These are phyloP conservation scores for Lecanoromycetidae sp. DNA, from an alignment of 2,329 filamentous ascomycete species.

Conservation along the genomic window DNA sequence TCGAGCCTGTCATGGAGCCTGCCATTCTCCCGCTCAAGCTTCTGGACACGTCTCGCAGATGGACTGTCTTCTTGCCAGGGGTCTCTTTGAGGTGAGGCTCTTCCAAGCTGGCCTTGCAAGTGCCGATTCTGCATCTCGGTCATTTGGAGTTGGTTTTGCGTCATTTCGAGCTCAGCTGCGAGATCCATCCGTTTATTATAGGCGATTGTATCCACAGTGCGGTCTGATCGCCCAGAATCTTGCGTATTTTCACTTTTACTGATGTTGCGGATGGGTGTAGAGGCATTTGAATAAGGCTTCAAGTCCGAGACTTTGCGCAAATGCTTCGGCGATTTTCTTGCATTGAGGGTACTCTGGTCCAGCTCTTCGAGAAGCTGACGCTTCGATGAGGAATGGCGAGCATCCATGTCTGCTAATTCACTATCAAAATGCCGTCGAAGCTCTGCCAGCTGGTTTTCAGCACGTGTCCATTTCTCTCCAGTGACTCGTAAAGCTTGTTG, in stretches of 20 bases:
- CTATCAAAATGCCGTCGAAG: conserved; percentile 63
- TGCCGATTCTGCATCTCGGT: conserved; percentile 92
- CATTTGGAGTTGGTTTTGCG: conserved; percentile 89
- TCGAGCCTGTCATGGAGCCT: conserved; percentile 89
- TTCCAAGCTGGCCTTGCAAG: conserved; percentile 74
- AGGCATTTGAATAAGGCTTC: conserved; percentile 58
- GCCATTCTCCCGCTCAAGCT: conserved; percentile 84
- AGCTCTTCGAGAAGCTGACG: conserved; percentile 78
- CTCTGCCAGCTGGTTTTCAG: conserved; percentile 70
- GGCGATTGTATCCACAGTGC: conserved; percentile 68
- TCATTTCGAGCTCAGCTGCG: conserved; percentile 77
- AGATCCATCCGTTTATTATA: conserved; percentile 85
- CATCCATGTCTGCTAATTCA: conserved; percentile 54
- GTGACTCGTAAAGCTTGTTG: conserved; percentile 79
- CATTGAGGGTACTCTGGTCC: conserved; percentile 56
- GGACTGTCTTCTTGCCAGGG: conserved; percentile 61
- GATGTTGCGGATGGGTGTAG: conserved; percentile 67
- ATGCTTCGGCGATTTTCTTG: conserved; percentile 61
- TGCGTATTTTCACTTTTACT: conserved; percentile 49
- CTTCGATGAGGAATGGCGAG: conserved; percentile 49
- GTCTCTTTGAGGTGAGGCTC: conserved; percentile 50
- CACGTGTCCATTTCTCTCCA: conserved; percentile 65
- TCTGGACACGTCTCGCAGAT: conserved; percentile 68
- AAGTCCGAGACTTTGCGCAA: conserved; percentile 49
- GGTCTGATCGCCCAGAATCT: conserved; percentile 74